A percentile compares a stretch with the other conserved stretches of the same genome.
These are phyloP conservation scores for Athelia psychrophila DNA, from an alignment of 1,284 basidiomycete species.

Conservation along the genomic window DNA sequence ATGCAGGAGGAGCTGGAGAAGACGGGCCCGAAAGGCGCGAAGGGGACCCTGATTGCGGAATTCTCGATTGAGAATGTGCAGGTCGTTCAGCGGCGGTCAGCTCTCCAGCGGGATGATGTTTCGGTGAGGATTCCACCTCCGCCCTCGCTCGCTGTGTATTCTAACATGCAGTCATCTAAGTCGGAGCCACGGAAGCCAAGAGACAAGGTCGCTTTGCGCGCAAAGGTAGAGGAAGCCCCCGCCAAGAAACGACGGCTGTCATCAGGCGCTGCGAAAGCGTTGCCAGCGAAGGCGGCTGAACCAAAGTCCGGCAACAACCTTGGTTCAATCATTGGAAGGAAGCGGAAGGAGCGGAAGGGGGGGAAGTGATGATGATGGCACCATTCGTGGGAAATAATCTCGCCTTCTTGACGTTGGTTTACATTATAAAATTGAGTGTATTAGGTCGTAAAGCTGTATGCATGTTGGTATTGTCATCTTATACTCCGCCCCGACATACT, in stretches of 20 bases:
- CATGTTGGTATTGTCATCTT: too few relatives aligned
- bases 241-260: slow-evolving; percentile 39
- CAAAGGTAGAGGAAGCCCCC: slow-evolving; percentile 24
- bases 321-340: slow-evolving; percentile 52
- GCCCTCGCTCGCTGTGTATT: not conserved
- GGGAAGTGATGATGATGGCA: slow-evolving; percentile 26
- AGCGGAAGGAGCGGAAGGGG: slow-evolving; percentile 45
- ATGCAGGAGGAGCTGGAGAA: slow-evolving; percentile 61
- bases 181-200: slow-evolving; percentile 11
- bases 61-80: slow-evolving; percentile 94
- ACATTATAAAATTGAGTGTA: not conserved
- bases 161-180: slow-evolving; percentile 4
- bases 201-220: slow-evolving; percentile 11
- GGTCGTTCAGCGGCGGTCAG: slow-evolving; percentile 70
- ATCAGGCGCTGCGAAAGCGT: slow-evolving; percentile 14
- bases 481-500: too few relatives aligned
- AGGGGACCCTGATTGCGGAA: slow-evolving; percentile 79
- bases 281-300: slow-evolving; percentile 15
- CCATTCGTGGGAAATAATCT: not conserved
- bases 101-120: slow-evolving; percentile 36
- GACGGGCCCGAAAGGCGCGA: slow-evolving; percentile 38
- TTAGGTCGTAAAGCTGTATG: not conserved
- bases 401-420: not conserved
- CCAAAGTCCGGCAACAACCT: slow-evolving; percentile 30
- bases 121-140: slow-evolving; percentile 11